A percentile compares a stretch with the other conserved stretches of the same genome.
These are phyloP conservation scores for Triangularia setosa DNA, from an alignment of 2,329 filamentous ascomycete genomes.

Conservation along the genomic window DNA sequence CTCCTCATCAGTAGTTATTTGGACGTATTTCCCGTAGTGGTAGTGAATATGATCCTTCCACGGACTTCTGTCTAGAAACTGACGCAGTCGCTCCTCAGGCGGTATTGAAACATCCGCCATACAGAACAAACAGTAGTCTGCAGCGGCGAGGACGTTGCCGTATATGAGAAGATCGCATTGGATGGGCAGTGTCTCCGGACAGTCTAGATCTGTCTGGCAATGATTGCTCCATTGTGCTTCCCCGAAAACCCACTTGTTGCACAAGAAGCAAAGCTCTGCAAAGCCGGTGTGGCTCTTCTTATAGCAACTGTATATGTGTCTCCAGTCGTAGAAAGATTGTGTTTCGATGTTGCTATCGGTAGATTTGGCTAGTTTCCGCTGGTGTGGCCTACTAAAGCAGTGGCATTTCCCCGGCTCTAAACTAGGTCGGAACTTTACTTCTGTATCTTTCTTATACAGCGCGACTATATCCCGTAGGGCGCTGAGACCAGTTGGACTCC, in stretches of 20 bases:
- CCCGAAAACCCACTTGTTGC: not conserved
- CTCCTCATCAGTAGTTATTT: not conserved
- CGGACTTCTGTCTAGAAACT: slow-evolving; percentile 4
- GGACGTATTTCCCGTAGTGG: not conserved
- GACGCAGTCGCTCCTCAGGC: not conserved
- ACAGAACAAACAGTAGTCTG: not conserved
- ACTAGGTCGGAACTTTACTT: slow-evolving; percentile 4
- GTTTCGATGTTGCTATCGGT: not conserved
- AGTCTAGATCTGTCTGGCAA: not conserved
- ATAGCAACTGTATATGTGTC: not conserved
- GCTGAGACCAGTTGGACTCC: not conserved
- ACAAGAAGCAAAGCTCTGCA: not conserved
- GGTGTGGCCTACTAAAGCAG: not conserved
- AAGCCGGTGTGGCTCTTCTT: not conserved
- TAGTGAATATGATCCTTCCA: slow-evolving; percentile 2
- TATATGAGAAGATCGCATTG: too few relatives aligned
- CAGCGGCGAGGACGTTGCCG: too few relatives aligned
- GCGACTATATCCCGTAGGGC: not conserved
- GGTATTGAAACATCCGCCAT: not conserved
- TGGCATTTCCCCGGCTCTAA: slow-evolving; percentile 3
- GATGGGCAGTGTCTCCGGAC: too few relatives aligned
- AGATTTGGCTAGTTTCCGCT: not conserved
- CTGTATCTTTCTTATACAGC: not conserved
- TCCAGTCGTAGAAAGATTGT: not conserved
- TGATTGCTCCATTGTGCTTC: not conserved